These are phyloP conservation scores for Thermothelomyces thermophilus DNA, from an alignment of 2,329 filamentous ascomycete genomes.

Conservation along the genomic window DNA sequence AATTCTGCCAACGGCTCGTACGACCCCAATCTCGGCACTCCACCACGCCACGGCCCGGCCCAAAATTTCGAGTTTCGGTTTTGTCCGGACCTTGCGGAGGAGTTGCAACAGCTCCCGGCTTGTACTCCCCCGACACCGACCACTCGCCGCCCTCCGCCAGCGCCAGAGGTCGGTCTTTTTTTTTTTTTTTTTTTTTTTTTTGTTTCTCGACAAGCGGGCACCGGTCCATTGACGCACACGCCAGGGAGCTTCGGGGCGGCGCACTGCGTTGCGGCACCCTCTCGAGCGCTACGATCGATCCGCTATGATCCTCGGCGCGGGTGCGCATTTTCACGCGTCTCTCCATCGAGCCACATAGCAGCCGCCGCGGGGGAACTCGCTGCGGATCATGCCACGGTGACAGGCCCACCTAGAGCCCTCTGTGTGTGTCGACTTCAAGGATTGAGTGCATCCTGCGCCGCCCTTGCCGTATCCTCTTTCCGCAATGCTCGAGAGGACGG, in stretches of 20 bases:
- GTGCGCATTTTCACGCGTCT: background rate
- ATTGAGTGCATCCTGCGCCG: slow-evolving; percentile 3
- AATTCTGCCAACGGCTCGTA: no score
- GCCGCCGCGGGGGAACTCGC: background rate
- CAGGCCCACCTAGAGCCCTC: background rate
- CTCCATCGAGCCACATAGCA: background rate
- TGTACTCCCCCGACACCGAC: background rate
- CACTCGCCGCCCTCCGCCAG: background rate
- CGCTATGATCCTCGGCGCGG: background rate
- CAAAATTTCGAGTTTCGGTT: no score
- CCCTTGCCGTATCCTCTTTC: slow-evolving; percentile 17
- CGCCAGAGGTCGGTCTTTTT: background rate
- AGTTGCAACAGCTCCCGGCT: no score
- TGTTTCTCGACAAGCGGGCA: background rate
- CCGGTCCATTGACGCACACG: background rate
- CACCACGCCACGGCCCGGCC: no score
- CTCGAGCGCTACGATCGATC: background rate
- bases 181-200: no score
- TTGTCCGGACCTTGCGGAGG: no score
- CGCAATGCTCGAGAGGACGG: slow-evolving; percentile 54
- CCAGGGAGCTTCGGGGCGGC: no score
- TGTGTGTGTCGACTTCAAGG: background rate
- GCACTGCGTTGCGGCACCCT: background rate
- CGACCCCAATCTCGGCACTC: no score
- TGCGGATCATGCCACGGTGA: slow-evolving; percentile 6